Conservation (phyloP, 73 alveolate species). For the Symbiodinium natans region DNA sequence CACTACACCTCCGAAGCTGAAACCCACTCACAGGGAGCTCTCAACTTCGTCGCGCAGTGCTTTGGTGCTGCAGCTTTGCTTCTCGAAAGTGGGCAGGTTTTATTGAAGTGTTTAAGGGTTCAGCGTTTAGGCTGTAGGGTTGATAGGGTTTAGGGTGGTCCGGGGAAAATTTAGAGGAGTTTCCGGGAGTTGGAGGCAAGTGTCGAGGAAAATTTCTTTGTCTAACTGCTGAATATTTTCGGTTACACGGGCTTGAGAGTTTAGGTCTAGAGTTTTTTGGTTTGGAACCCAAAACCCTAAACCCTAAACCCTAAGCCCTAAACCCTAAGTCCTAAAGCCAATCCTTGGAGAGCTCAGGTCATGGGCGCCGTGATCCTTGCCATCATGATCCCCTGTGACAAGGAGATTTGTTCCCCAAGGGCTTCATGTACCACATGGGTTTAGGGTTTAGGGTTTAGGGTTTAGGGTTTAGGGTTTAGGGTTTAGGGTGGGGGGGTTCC, state of each 20-base stretch:
- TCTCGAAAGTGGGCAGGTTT: neutral
- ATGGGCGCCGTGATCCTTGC: conserved; percentile 34
- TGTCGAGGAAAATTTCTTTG: neutral
- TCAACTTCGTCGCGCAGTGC: conserved; percentile 6
- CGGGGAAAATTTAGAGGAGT: neutral
- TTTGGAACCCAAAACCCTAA: too few relatives aligned
- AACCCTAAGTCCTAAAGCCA: neutral
- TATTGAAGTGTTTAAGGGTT: neutral
- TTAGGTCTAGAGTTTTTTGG: too few relatives aligned
- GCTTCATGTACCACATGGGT: too few relatives aligned
- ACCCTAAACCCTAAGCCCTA: neutral
- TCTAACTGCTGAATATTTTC: too few relatives aligned
- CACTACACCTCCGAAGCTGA: too few relatives aligned
- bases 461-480: neutral
- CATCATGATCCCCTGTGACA: conserved; percentile 42
- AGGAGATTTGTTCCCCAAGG: conserved; percentile 5
- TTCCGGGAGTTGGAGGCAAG: neutral
- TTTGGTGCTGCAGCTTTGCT: neutral
- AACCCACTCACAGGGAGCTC: neutral
- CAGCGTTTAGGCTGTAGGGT: neutral
- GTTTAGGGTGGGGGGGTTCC: too few relatives aligned
- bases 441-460: neutral
- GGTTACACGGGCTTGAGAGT: too few relatives aligned
- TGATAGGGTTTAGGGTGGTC: neutral
- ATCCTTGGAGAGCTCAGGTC: neutral